Percentiles rank a stretch among this genome's conserved stretches.
Evolutionary conservation across 2,329 filamentous ascomycete genomes (phyloP).

Genomic region (Grosmannia clavigera): DNA sequence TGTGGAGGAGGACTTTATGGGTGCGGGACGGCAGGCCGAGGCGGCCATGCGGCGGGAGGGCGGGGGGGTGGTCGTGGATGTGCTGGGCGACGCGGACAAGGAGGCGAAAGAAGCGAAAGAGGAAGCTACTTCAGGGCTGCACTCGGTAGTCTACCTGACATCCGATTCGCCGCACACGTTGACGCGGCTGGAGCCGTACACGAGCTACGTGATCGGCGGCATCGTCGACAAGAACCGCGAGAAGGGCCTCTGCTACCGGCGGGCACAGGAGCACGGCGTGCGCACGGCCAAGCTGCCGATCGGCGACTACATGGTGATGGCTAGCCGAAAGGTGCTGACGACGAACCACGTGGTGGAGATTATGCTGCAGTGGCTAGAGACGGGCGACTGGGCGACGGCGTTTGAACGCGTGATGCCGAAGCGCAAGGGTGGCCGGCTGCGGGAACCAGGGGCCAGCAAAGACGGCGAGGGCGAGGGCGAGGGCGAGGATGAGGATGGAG

Average conservation of each 20-base stretch:
- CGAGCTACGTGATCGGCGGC: constrained; percentile 85
- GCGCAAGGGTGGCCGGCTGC: constrained; percentile 70
- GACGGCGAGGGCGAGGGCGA: constrained; percentile 15
- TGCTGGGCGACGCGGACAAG: constrained; percentile 28
- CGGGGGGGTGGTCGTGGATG: constrained; percentile 46
- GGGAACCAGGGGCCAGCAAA: constrained; percentile 16
- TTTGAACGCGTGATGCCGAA: constrained; percentile 84
- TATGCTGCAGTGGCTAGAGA: constrained; percentile 86
- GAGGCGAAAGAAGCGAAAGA: constrained; percentile 3
- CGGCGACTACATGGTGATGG: constrained; percentile 88
- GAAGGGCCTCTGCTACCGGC: constrained; percentile 84
- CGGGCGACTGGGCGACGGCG: constrained; percentile 80
- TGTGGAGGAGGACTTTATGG: constrained; percentile 59
- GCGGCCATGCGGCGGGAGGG: constrained; percentile 49
- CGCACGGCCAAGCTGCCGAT: constrained; percentile 88
- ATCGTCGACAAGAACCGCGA: constrained; percentile 94
- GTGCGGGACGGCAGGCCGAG: constrained; percentile 53
- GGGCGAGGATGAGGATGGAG: neutral
- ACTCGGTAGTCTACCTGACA: constrained; percentile 67
- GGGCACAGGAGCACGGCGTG: constrained; percentile 62
- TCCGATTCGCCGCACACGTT: constrained; percentile 84
- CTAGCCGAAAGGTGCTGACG: constrained; percentile 70
- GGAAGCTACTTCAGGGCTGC: constrained; percentile 14
- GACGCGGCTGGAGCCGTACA: constrained; percentile 71
- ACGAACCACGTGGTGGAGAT: constrained; percentile 97